Base-by-base conservation (phyloP, 2,329 filamentous ascomycete genomes). In the Epichloe uncinata region DNA sequence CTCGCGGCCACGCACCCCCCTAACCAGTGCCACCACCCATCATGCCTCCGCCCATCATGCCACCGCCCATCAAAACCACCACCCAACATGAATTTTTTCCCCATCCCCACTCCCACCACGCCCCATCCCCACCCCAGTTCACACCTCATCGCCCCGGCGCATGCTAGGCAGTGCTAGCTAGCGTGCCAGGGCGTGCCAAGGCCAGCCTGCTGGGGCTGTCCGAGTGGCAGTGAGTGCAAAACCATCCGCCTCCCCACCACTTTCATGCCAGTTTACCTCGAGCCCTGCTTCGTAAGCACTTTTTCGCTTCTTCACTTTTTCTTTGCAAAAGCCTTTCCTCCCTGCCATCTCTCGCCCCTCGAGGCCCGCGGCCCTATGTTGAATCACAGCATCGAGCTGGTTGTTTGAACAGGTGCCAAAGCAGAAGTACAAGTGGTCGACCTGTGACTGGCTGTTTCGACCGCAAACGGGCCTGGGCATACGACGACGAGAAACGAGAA, bases 171-270 rank as follows among this genome's bases (percentile, higher is more conserved):
- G 5, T 7, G 22, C 22, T 26, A 26, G 20, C n/a, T 43, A 26
- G 36, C 20, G 42, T 20, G 35, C 44, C 49, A 22, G 38, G 16
- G 16, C 16, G 16, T 16, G 16, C 16, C 16, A 16, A 16, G 16
- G 16, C 16, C 16, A 16, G 16, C 16, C 16, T 16, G 16, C 16
- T 16, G 16, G 16, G 16, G 16, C 16, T 16, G 16, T 16, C 16
- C 16, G 16, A 16, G 16, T 16, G 16, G 16, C 16, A 22, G 22
- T 22, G 5, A 22, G 44, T 49, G 42, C 35, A 53, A 53, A 53
- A 53, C 51, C 42, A 49, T 38, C 48, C 46, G 13, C 45, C 48
- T 53, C 46, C 51, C 48, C 51, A 46, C 42, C 42, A 38, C 51
- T 46, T 50, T 12, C 8, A 38, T 20, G 30, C 5, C 34, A 13